These are phyloP conservation scores for Magnaporthiopsis incrustans DNA, from an alignment of 2,329 filamentous ascomycete species.

Conservation along the genomic window DNA sequence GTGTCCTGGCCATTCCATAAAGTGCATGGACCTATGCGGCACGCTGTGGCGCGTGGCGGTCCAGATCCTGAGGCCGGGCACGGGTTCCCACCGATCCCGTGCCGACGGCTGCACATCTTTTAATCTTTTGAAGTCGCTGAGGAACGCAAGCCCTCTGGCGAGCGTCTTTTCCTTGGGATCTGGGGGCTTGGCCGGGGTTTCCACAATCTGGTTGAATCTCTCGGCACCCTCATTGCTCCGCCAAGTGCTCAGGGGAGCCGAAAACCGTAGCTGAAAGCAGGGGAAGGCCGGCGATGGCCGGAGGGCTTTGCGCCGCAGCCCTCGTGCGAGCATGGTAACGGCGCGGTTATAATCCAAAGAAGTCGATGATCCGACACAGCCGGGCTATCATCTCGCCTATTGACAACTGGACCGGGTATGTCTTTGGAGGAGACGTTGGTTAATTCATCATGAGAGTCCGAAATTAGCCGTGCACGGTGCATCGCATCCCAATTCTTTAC, in stretches of 20 bases:
- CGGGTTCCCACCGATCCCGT: neutral
- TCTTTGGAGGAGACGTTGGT: neutral
- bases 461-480: too few species aligned
- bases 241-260: neutral
- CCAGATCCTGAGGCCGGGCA: neutral
- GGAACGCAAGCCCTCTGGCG: neutral
- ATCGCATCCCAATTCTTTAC: too few species aligned
- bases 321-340: neutral
- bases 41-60: neutral
- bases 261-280: neutral
- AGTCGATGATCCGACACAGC: neutral
- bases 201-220: neutral
- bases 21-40: neutral
- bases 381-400: neutral
- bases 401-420: neutral
- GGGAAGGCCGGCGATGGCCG: neutral
- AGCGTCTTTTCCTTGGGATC: neutral
- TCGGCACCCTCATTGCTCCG: neutral
- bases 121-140: neutral
- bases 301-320: neutral
- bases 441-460: neutral
- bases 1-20: neutral
- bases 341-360: neutral
- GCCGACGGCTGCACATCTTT: neutral
- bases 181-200: neutral